Percentiles rank a stretch among this genome's conserved stretches.
phyloP scores from a whole-genome alignment of 176 grass and related monocot species.

The Canna indica region DNA sequence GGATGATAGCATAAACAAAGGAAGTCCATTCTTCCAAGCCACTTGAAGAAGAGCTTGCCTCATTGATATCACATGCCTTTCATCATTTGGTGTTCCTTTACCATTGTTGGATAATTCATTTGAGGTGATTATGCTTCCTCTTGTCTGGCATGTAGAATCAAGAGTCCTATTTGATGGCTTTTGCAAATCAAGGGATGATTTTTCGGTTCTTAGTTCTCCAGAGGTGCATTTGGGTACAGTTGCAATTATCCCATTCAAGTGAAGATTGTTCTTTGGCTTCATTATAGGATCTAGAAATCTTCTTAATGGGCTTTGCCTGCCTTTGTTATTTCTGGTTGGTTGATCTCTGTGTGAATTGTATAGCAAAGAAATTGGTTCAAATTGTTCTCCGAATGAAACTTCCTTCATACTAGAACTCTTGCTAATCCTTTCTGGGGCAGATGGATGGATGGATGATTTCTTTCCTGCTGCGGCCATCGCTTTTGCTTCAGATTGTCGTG shows the following conservation, averaged over 20 bases:
- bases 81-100: conserved; percentile 32
- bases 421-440: conserved; percentile 33
- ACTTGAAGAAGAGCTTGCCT: conserved; percentile 86
- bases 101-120: conserved; percentile 27
- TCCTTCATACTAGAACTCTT: conserved; percentile 62
- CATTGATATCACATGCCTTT: conserved; percentile 35
- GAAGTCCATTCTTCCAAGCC: conserved; percentile 76
- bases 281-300: conserved; percentile 94
- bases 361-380: background rate
- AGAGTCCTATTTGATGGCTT: conserved; percentile 43
- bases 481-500: conserved; percentile 21
- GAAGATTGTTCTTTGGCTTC: conserved; percentile 40
- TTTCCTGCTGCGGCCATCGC: conserved; percentile 27
- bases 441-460: conserved; percentile 18
- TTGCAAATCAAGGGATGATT: conserved; percentile 29
- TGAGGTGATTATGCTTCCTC: conserved; percentile 22
- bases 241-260: conserved; percentile 29
- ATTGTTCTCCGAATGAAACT: conserved; percentile 15
- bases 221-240: conserved; percentile 36
- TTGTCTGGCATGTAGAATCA: conserved; percentile 26
- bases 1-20: conserved; percentile 85
- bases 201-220: conserved; percentile 25
- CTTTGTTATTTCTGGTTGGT: conserved; percentile 43
- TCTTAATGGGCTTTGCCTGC: conserved; percentile 69
- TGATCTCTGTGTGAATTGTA: conserved; percentile 44